phyloP scores from a whole-genome alignment of 2,329 filamentous ascomycete species.

The Epichloe sylvatica region DNA sequence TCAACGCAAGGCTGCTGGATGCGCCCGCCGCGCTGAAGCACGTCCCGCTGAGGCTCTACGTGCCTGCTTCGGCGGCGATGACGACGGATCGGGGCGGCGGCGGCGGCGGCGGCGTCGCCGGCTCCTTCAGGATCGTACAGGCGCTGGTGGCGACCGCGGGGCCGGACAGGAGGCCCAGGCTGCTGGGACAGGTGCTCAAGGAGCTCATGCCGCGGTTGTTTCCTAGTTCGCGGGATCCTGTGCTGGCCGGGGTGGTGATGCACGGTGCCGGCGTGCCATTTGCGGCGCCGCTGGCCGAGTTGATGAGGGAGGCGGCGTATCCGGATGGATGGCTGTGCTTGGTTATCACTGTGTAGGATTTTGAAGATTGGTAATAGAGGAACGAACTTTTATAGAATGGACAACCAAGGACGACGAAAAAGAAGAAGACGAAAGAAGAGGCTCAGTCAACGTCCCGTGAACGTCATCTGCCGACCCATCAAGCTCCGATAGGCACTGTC shows the following conservation, averaged over 20 bases:
- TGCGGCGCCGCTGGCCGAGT: conserved; percentile 61
- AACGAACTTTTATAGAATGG: no score
- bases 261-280: conserved; percentile 80
- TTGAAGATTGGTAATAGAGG: conserved; percentile 3
- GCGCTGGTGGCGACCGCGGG: conserved; percentile 46
- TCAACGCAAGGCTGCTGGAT: conserved; percentile 66
- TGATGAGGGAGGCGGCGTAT: conserved; percentile 73
- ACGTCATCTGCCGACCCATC: conserved; percentile 58
- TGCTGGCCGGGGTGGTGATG: conserved; percentile 70
- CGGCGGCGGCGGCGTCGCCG: conserved; percentile 19
- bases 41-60: conserved; percentile 78
- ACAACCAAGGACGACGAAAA: no score
- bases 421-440: no score
- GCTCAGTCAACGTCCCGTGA: conserved; percentile 21
- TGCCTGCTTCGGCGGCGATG: conserved; percentile 33
- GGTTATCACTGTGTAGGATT: conserved; percentile 55
- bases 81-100: conserved; percentile 4
- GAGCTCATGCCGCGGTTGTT: conserved; percentile 67
- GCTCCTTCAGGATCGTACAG: conserved; percentile 61
- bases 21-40: conserved; percentile 61
- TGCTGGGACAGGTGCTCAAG: conserved; percentile 65
- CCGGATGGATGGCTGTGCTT: conserved; percentile 85
- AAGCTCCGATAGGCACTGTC: conserved; percentile 69
- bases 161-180: conserved; percentile 27
- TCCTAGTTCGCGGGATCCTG: conserved; percentile 68